Percentiles rank a stretch among this genome's conserved stretches.
Evolutionary conservation across 1,284 basidiomycete genomes (phyloP).

Genomic region (Ganoderma boninense): DNA sequence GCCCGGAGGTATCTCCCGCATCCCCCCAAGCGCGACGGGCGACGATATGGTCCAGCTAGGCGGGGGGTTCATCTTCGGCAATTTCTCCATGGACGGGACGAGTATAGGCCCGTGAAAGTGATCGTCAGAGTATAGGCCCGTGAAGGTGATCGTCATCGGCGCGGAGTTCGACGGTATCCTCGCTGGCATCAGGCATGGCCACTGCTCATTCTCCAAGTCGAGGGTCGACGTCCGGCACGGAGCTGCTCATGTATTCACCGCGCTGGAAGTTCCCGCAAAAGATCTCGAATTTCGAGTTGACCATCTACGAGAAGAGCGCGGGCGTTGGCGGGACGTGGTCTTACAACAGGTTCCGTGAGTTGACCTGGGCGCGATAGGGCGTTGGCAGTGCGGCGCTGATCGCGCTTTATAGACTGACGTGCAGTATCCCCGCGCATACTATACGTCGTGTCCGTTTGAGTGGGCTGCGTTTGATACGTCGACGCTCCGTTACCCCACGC

Average conservation of each 20-base stretch:
- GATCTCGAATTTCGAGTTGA: slow-evolving; percentile 60
- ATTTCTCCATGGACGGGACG: slow-evolving; percentile 56
- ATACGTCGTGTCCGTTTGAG: slow-evolving; percentile 46
- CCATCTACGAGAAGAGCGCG: slow-evolving; percentile 64
- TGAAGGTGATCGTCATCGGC: slow-evolving; percentile 61
- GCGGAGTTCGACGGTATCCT: slow-evolving; percentile 64
- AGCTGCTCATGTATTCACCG: not conserved
- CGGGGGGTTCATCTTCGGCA: slow-evolving; percentile 18
- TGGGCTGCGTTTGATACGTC: too few relatives aligned
- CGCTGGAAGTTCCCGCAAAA: slow-evolving; percentile 55
- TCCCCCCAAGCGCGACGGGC: not conserved
- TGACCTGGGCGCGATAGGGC: slow-evolving; percentile 16
- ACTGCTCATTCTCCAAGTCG: too few relatives aligned
- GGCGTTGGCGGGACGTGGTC: slow-evolving; percentile 68
- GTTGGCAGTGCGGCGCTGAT: too few relatives aligned
- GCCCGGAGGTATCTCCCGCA: slow-evolving; percentile 1
- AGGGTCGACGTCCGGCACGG: too few relatives aligned
- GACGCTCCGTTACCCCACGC: not conserved
- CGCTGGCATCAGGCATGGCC: slow-evolving; percentile 55
- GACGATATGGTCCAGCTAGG: not conserved
- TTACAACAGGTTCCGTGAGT: slow-evolving; percentile 44
- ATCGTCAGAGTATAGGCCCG: too few relatives aligned
- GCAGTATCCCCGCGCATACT: slow-evolving; percentile 63
- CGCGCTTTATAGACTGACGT: slow-evolving; percentile 59
- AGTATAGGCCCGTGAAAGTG: too few relatives aligned